A percentile compares a stretch with the other conserved stretches of the same genome.
These are phyloP conservation scores for Thelonectria blattea DNA, from an alignment of 2,329 filamentous ascomycete genomes.

Conservation along the genomic window DNA sequence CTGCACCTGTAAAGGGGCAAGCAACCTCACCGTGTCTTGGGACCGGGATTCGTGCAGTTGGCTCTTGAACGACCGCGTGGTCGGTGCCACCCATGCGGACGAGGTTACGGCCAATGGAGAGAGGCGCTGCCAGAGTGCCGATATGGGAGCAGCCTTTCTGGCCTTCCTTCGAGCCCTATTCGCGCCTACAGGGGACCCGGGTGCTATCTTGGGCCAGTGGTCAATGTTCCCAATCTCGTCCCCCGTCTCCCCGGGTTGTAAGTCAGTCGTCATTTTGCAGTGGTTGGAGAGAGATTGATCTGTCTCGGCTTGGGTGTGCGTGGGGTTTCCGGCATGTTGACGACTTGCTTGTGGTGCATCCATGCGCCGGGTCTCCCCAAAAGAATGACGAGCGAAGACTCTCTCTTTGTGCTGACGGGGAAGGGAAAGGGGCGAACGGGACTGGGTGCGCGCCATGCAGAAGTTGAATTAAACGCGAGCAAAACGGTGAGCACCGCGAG, in stretches of 20 bases:
- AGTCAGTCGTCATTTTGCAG: not conserved
- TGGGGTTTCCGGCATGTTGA: not conserved
- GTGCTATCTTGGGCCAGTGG: not conserved
- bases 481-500: conserved; percentile 7
- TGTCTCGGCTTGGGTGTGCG: not conserved
- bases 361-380: not conserved
- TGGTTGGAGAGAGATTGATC: not conserved
- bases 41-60: conserved; percentile 32
- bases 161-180: conserved; percentile 22
- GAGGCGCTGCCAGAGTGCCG: conserved; percentile 32
- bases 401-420: conserved; percentile 12
- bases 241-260: not conserved
- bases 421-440: conserved; percentile 13
- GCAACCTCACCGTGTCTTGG: conserved; percentile 36
- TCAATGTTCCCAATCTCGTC: not conserved
- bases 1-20: conserved; percentile 40
- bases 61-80: conserved; percentile 34
- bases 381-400: conserved; percentile 5
- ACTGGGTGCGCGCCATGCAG: conserved; percentile 16
- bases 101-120: conserved; percentile 24
- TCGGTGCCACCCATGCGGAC: conserved; percentile 37
- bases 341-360: not conserved
- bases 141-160: conserved; percentile 17
- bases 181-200: not conserved
- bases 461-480: conserved; percentile 19